Conservation (phyloP, 352 stramenopile genomes). For the Paralagenidium karlingii region DNA sequence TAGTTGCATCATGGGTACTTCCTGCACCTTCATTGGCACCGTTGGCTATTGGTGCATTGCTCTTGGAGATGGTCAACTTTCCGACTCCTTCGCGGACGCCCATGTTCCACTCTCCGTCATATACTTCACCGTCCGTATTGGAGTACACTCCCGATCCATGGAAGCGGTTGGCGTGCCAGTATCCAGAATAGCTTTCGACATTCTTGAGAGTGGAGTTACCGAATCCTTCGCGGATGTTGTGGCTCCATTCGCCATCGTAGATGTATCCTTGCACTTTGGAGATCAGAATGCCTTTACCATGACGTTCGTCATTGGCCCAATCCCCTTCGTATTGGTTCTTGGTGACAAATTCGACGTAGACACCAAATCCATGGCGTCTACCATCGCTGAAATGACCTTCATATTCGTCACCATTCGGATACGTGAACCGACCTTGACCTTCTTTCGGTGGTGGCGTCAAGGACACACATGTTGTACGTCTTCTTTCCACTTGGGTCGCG, state of each 20-base stretch:
- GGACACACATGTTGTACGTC: slow-evolving; percentile 11
- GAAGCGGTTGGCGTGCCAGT: slow-evolving; percentile 54
- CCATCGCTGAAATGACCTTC: slow-evolving; percentile 51
- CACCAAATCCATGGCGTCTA: slow-evolving; percentile 54
- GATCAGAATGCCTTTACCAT: slow-evolving; percentile 61
- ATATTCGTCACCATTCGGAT: slow-evolving; percentile 68
- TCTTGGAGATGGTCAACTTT: slow-evolving; percentile 27
- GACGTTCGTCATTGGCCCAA: slow-evolving; percentile 45
- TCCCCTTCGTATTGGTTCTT: slow-evolving; percentile 70
- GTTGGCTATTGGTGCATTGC: too few relatives aligned
- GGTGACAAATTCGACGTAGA: slow-evolving; percentile 64
- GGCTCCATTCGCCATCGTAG: slow-evolving; percentile 68
- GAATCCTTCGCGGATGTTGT: slow-evolving; percentile 51
- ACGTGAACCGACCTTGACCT: slow-evolving; percentile 32
- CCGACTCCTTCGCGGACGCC: slow-evolving; percentile 42
- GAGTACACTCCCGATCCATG: slow-evolving; percentile 52
- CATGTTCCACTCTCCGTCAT: slow-evolving; percentile 51
- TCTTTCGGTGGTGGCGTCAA: slow-evolving; percentile 18
- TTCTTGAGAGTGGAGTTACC: slow-evolving; percentile 60
- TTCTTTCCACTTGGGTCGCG: slow-evolving; percentile 13
- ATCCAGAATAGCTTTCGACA: slow-evolving; percentile 56
- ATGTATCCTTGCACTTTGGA: slow-evolving; percentile 41
- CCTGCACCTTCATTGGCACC: not conserved
- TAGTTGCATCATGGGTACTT: not conserved
- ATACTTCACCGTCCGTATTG: slow-evolving; percentile 41